phyloP scores from a whole-genome alignment of 306 rosid genomes.

The Mimosa bimucronata region DNA sequence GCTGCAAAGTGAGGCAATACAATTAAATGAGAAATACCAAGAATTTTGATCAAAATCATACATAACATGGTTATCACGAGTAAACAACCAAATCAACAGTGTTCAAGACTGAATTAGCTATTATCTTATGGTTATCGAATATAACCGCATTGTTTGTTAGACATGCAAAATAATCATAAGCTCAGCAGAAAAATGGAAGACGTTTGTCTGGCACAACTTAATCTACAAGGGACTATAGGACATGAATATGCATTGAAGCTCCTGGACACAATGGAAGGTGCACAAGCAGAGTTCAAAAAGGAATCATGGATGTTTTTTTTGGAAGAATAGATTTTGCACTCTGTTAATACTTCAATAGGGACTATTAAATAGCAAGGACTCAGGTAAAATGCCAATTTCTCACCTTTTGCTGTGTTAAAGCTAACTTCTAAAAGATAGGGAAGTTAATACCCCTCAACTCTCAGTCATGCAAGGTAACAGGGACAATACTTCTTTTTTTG shows the following conservation, averaged over 20 bases:
- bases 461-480: not conserved
- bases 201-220: not conserved
- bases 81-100: conserved; percentile 24
- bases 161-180: conserved; percentile 3
- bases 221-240: not conserved
- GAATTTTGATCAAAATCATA: conserved; percentile 10
- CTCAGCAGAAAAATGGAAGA: conserved; percentile 4
- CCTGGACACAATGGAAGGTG: not conserved
- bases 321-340: conserved; percentile 2
- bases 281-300: not conserved
- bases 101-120: not conserved
- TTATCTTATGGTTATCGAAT: conserved; percentile 1
- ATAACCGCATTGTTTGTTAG: conserved; percentile 9
- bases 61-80: not conserved
- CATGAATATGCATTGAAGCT: conserved; percentile 9
- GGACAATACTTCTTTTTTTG: no score
- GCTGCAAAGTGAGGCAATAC: conserved; percentile 44
- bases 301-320: conserved; percentile 17
- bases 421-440: conserved; percentile 1
- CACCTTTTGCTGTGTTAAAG: not conserved
- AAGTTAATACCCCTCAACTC: not conserved
- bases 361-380: not conserved
- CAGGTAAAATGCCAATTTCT: not conserved
- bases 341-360: not conserved
- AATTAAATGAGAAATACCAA: conserved; percentile 1